Evolutionary conservation across 2,329 filamentous ascomycete genomes (phyloP), one percentile per base, ranked within the genome.

Genomic region (Penicillium palitans): DNA sequence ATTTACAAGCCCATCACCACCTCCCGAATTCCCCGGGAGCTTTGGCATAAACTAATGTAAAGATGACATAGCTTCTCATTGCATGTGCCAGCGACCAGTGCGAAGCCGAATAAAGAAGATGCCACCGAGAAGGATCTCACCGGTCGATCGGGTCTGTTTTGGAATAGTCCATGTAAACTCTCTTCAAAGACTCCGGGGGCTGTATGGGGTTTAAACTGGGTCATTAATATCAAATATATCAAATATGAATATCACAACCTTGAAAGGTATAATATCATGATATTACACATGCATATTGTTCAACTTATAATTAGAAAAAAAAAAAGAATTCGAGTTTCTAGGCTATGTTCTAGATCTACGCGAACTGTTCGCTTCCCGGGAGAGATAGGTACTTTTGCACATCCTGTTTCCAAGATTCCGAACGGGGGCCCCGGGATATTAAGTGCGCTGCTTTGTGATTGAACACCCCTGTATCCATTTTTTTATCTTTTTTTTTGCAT

Each of bases 21-120:
- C 53, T 58, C 55, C 52, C 46, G 42, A 33, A 27, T 52, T 52
- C 50, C 58, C 41, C 15, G 54, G 55, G 52, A 65, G 59, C 60
- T 61, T 47, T 60, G 48, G 51, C 51, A 57, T 56, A 50, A 55
- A 54, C 57, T 66, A 65, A 64, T 61, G 59, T 57, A 58, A 51
- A 61, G 47, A 65, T 64, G 60, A 63, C 63, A 68, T 63, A 39
- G 49, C 45, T 47, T 60, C 46, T 52, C 6, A 12, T 37, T 4
- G 47, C 66, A 63, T 66, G 66, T 65, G 61, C 17, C 55, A 63
- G 65, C 63, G 66, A 63, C 33, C 64, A 63, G 57, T 63, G 65
- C 64, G 54, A 51, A 31, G 19, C 19, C 50, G 15, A 54, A 37
- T 6, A 29, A 42, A 33, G 33, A 42, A 50, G n/a, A 49, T 35